These are phyloP conservation scores for Cercospora sp. DNA, from an alignment of 2,329 filamentous ascomycete genomes.

Conservation along the genomic window DNA sequence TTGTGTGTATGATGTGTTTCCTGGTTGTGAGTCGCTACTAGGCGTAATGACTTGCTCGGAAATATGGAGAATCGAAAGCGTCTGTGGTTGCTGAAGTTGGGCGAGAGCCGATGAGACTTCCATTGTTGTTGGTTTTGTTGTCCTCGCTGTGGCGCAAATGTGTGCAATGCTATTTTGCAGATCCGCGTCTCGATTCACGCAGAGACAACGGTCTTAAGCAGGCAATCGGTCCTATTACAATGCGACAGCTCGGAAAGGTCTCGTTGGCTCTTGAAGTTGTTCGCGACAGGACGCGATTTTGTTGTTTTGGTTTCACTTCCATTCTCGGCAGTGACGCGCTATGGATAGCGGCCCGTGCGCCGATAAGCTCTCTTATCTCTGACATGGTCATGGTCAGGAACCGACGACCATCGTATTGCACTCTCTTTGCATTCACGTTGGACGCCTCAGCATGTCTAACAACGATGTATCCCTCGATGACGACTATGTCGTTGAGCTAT, in stretches of 20 bases:
- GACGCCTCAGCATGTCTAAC: neutral
- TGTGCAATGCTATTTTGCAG: too few species aligned
- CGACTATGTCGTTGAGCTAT: slow-evolving; percentile 75
- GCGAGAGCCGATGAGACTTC: slow-evolving; percentile 24
- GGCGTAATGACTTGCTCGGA: slow-evolving; percentile 40
- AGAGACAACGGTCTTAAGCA: too few species aligned
- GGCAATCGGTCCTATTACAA: too few species aligned
- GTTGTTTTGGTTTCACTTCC: neutral
- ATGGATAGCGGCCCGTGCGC: neutral
- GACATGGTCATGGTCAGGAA: neutral
- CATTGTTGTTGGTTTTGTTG: slow-evolving; percentile 18
- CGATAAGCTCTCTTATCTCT: neutral
- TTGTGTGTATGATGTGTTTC: slow-evolving; percentile 49
- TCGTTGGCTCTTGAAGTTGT: neutral
- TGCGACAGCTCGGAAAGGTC: neutral
- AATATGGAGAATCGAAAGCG: slow-evolving; percentile 59
- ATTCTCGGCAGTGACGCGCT: neutral
- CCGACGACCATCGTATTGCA: neutral
- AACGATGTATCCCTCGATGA: slow-evolving; percentile 52
- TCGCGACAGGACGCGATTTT: neutral
- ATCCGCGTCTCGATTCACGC: neutral
- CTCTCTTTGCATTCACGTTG: neutral
- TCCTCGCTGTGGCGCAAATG: neutral
- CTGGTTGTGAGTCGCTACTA: slow-evolving; percentile 48
- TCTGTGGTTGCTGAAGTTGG: slow-evolving; percentile 54